A percentile compares a stretch with the other conserved stretches of the same genome.
Conservation (phyloP, 1,284 basidiomycete genomes). For the Hypsizygus ulmarius region DNA sequence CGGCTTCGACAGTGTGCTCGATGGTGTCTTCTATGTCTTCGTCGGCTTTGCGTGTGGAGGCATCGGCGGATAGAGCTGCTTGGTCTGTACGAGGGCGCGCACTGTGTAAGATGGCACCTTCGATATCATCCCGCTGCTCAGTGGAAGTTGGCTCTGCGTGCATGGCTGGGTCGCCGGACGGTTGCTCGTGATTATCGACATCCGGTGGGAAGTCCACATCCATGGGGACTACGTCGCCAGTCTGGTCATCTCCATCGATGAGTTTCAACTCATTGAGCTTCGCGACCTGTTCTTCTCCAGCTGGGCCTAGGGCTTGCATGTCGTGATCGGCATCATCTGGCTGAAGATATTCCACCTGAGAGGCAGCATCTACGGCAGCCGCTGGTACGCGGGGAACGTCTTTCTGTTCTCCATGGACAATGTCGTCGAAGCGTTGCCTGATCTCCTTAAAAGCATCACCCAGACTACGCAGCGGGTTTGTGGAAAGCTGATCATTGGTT, state of each 20-base stretch:
- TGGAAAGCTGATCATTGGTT: constrained; percentile 34
- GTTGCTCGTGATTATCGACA: constrained; percentile 28
- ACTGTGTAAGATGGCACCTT: constrained; percentile 47
- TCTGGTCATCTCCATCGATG: constrained; percentile 55
- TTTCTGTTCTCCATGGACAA: constrained; percentile 54
- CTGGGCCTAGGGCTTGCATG: constrained; percentile 89
- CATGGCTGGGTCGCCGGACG: constrained; percentile 20
- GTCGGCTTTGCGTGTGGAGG: constrained; percentile 31
- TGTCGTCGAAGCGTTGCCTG: constrained; percentile 81
- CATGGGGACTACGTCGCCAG: constrained; percentile 39
- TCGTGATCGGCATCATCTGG: constrained; percentile 71
- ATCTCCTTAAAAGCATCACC: constrained; percentile 89
- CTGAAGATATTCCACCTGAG: constrained; percentile 82
- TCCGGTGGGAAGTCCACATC: constrained; percentile 41
- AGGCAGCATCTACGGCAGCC: constrained; percentile 39
- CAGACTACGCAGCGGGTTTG: constrained; percentile 76
- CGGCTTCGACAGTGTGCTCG: constrained; percentile 53
- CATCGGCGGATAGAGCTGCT: constrained; percentile 22
- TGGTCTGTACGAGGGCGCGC: constrained; percentile 19
- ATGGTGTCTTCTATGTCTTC: constrained; percentile 37
- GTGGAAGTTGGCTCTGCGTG: constrained; percentile 31
- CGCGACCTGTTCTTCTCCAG: constrained; percentile 79
- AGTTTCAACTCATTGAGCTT: constrained; percentile 81
- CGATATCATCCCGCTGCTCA: constrained; percentile 35
- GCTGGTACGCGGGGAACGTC: constrained; percentile 30